Base-by-base conservation (phyloP, 1,284 basidiomycete species). In the Sanghuangporus sanghuang region DNA sequence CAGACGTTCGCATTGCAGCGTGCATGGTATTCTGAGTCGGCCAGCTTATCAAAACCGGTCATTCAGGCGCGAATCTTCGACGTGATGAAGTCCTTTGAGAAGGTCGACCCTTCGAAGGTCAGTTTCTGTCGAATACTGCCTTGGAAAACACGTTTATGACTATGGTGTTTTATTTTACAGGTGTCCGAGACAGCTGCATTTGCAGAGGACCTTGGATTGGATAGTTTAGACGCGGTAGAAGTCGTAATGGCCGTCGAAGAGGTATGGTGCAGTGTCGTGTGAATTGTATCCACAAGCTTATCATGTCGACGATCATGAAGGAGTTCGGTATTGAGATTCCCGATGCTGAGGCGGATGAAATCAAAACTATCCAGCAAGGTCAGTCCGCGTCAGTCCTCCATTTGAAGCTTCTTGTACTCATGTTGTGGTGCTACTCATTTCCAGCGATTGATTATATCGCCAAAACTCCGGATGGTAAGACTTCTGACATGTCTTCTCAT, bases 201-300 rank as follows among this genome's bases (percentile, higher is more conserved):
- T 78, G 81, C 89, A 64, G 80, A 84, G 57, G 95, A 99, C 81
- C 87, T 99, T 64, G 92, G 95, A 46, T 85, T 99, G 57, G 97
- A 99, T 80, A 98, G 95, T 72, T 81, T 99, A 73, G 97, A 99
- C 76, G 87, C 95, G 54, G 96, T 99, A 50, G 97, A 99, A 77
- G 96, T 98, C 50, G 94, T 99, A 71, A 98, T 99, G 96, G 95
- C 96, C 55, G 92, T 99, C 70, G 97, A 99, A 79, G 96, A 99
- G 88, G 96, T 94, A 75, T 52, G 79, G 63, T 40, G 50, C 35
- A n/a, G 27, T 12, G n/a, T 36, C 36, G 27, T 54, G 53, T 32
- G 27, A 54, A 38, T 1, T 27, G 8, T 16, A 36, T 38, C 1
- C 6, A 54, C 27, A 59, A 55, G 64, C 61, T 61, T 57, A 55